Conservation (phyloP, 1,139 yeast genomes). For the Pneumocystis oryctolagi region DNA sequence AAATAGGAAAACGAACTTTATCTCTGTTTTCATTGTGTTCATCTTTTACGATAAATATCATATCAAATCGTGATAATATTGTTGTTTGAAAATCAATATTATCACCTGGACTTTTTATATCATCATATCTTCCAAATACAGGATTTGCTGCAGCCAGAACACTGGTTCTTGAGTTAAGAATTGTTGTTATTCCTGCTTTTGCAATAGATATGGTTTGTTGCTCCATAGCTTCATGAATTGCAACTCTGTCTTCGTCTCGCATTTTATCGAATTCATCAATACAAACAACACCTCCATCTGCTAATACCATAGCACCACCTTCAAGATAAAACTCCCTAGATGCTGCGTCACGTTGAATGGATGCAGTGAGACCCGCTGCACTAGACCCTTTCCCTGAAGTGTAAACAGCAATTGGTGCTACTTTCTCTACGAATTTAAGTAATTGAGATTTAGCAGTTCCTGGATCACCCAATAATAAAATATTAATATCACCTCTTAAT, state of each 20-base stretch:
- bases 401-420: slow-evolving; percentile 85
- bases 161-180: slow-evolving; percentile 84
- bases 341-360: slow-evolving; percentile 79
- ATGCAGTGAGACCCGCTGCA: slow-evolving; percentile 97
- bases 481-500: slow-evolving; percentile 92
- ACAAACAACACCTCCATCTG: slow-evolving; percentile 98
- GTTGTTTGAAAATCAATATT: slow-evolving; percentile 96
- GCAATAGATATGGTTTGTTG: slow-evolving; percentile 99
- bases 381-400: slow-evolving; percentile 99
- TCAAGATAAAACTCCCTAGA: slow-evolving; percentile 88
- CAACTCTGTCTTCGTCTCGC: slow-evolving; percentile 98
- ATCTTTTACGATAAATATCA: slow-evolving; percentile 94
- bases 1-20: slow-evolving; percentile 12
- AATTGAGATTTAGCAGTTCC: slow-evolving; percentile 97
- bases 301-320: slow-evolving; percentile 99
- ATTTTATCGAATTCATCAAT: slow-evolving; percentile 97
- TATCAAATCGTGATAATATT: slow-evolving; percentile 89
- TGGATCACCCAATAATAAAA: slow-evolving; percentile 86
- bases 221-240: slow-evolving; percentile 99
- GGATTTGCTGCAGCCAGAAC: slow-evolving; percentile 98
- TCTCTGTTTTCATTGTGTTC: slow-evolving; percentile 82
- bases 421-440: slow-evolving; percentile 85
- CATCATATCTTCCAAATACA: slow-evolving; percentile 89
- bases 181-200: slow-evolving; percentile 96
- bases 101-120: slow-evolving; percentile 90